Evolutionary conservation across 75 land plant species (phyloP).

Genomic region (Sequoia sempervirens): DNA sequence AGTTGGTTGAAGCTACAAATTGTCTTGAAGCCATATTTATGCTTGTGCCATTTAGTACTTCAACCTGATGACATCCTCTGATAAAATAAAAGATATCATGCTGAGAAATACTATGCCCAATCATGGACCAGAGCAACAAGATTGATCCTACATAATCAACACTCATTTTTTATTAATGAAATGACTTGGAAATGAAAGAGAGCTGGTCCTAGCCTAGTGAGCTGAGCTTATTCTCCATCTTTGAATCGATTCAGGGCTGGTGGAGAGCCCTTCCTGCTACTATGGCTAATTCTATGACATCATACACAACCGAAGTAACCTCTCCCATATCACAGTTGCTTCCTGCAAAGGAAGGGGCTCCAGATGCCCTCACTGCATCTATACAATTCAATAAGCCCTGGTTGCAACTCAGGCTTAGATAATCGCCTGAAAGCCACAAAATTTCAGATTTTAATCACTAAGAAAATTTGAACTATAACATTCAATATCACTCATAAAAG

Average conservation of each 20-base stretch:
- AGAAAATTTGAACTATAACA: background rate
- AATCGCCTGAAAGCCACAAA: conserved; percentile 26
- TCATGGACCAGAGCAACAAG: background rate
- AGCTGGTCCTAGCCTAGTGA: background rate
- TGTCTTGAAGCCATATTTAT: background rate
- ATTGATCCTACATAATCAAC: background rate
- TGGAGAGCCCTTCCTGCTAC: conserved; percentile 37
- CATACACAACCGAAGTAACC: conserved; percentile 33
- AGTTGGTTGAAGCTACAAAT: background rate
- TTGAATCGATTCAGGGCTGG: background rate
- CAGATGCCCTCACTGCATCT: conserved; percentile 14
- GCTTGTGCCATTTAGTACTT: background rate
- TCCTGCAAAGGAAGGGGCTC: conserved; percentile 34
- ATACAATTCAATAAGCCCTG: conserved; percentile 44
- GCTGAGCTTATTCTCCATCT: background rate
- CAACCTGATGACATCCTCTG: background rate
- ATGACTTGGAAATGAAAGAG: background rate
- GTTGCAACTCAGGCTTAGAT: conserved; percentile 57
- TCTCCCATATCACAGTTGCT: conserved; percentile 41
- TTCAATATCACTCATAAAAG: background rate
- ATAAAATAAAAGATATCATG: too few relatives aligned
- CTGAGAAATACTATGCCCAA: background rate
- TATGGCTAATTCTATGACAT: conserved; percentile 55
- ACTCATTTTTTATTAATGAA: background rate
- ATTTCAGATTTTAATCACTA: background rate